Base-by-base conservation (phyloP, 441 rosid species). In the Aleurites moluccanus region DNA sequence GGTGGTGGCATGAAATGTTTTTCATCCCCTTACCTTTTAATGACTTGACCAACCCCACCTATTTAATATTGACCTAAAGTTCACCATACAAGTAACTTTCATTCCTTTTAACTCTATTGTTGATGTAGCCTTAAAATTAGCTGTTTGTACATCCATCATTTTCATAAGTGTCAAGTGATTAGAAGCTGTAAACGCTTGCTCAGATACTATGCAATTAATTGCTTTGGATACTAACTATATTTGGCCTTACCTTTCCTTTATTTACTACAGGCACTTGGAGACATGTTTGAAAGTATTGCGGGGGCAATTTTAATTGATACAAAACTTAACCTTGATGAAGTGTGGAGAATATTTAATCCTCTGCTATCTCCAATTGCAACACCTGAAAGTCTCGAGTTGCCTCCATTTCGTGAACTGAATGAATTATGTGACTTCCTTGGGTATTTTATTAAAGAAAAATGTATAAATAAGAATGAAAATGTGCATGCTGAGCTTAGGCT, bases 381-480 rank as follows among this genome's bases (percentile, higher is more conserved):
- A 0, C 97, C 90, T 1, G 91, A 96, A 69, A 89, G 89, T 76
- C 97, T 96, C 47, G 88, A 90, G 78, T 85, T 93, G 63, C 88
- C 95, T 85, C 98, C 97, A 40, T 69, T 75, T 75, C 96, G 98
- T 13, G 90, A 90, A 72, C 88, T 96, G 76, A 83, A 7, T 14
- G 94, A 90, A 83, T 81, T 96, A 56, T 96, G 99, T 10, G 96
- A 90, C 84, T 88, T 90, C 76, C 89, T 86, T 13, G 98, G 97
- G 42, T 92, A 89, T 79, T 89, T 88, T 73, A 73, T 86, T 23
- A 86, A 85, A 60, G 89, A 64, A 45, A 86, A 84, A 68, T 85
- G 83, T 67, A 7, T 28, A 33, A 82, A 14, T 35, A 84, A 84
- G 73, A 93, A 90, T 63, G 90, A 89, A 8, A 81, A 73, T 64